A percentile compares a stretch with the other conserved stretches of the same genome.
These are phyloP conservation scores for Berberis vulgaris DNA, from an alignment of 164 flowering plant species.

Conservation along the genomic window DNA sequence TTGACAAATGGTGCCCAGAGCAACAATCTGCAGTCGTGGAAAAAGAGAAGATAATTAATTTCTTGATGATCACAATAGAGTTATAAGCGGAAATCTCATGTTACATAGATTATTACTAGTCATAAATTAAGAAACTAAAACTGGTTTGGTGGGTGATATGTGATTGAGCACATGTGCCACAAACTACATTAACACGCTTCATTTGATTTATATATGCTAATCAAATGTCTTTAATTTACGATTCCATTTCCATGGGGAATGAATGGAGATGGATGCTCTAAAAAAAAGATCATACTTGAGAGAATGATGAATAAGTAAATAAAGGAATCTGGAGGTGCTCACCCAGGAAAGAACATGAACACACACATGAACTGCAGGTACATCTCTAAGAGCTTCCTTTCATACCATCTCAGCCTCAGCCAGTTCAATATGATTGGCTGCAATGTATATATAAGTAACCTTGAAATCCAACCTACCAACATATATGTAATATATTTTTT, in stretches of 20 bases:
- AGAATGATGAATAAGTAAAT: no score
- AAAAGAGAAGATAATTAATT: background rate
- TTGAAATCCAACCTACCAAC: background rate
- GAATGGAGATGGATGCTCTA: no score
- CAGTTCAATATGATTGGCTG: constrained; percentile 90
- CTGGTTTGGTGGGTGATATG: no score
- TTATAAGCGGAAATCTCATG: background rate
- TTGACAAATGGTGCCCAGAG: constrained; percentile 82
- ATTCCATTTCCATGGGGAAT: no score
- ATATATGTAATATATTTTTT: background rate
- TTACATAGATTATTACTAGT: no score
- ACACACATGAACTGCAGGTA: constrained; percentile 84
- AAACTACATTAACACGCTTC: no score
- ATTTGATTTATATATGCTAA: no score
- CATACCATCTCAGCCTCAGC: constrained; percentile 77
- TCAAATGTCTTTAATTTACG: no score
- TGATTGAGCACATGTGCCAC: no score
- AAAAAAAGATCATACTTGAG: no score
- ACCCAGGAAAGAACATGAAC: constrained; percentile 91
- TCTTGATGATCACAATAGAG: background rate
- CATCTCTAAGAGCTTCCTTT: constrained; percentile 67
- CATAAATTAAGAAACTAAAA: background rate
- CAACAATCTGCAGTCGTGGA: constrained; percentile 31
- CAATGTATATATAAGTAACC: constrained; percentile 6
- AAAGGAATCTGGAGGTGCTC: background rate